These are phyloP conservation scores for Verticillium klebahnii DNA, from an alignment of 2,329 filamentous ascomycete genomes.

Conservation along the genomic window DNA sequence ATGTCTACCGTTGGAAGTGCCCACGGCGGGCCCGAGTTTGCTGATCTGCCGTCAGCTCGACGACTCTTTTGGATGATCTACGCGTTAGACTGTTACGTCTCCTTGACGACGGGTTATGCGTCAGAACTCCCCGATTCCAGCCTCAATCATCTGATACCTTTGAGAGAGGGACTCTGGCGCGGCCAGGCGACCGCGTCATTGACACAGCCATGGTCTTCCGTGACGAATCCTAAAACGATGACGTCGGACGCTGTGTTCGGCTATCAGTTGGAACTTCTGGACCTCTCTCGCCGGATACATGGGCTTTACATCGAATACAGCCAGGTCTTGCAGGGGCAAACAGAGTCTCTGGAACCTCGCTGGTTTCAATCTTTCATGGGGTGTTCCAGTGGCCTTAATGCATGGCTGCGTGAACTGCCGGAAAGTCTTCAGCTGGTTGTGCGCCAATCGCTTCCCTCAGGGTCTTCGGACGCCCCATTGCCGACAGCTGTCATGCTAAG, in stretches of 20 bases:
- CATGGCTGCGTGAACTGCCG: neutral
- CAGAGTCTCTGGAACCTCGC: neutral
- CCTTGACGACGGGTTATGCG: slow-evolving; percentile 5
- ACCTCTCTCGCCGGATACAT: neutral
- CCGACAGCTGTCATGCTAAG: slow-evolving; percentile 3
- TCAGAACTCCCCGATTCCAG: neutral
- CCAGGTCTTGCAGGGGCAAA: neutral
- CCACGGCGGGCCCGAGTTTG: neutral
- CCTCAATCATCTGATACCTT: slow-evolving; percentile 1
- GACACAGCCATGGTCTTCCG: no score
- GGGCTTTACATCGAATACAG: neutral
- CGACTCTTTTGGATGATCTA: slow-evolving; percentile 10
- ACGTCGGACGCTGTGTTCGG: neutral
- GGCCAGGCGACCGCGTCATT: no score
- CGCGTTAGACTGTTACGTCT: slow-evolving; percentile 6
- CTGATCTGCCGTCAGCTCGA: neutral
- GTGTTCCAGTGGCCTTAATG: neutral
- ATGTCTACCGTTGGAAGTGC: neutral
- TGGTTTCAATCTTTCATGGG: neutral
- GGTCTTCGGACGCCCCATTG: no score
- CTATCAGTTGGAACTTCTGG: neutral
- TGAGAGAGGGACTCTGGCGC: slow-evolving; percentile 1
- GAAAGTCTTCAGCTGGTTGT: neutral
- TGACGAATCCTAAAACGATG: neutral
- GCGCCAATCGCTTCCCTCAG: neutral